Percentiles rank a stretch among this genome's conserved stretches.
phyloP scores from a whole-genome alignment of 2,329 filamentous ascomycete species.

The Xylariaceae sp. region DNA sequence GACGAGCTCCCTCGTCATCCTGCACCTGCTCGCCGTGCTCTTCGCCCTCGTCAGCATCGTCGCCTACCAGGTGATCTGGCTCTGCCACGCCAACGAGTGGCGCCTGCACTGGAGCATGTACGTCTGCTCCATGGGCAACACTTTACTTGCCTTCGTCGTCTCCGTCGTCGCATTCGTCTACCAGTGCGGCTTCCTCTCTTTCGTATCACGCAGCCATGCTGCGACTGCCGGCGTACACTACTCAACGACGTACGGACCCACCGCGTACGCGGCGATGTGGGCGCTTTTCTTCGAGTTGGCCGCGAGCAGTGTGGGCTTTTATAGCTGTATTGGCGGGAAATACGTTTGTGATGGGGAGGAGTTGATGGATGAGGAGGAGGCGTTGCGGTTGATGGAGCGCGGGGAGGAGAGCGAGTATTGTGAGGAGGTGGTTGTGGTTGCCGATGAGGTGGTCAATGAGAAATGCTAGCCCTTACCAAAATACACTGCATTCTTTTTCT shows the following conservation, averaged over 20 bases:
- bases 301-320: slow-evolving; percentile 14
- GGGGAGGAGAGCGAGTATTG: neutral
- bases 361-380: neutral
- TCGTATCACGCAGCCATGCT: neutral
- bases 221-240: neutral
- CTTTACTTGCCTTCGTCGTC: slow-evolving; percentile 6
- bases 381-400: neutral
- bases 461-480: too few relatives aligned
- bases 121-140: slow-evolving; percentile 1
- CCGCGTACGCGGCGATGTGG: neutral
- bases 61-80: slow-evolving; percentile 8
- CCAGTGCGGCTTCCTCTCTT: slow-evolving; percentile 2
- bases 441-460: too few relatives aligned
- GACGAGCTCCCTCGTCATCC: slow-evolving; percentile 3
- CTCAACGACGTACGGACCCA: slow-evolving; percentile 4
- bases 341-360: slow-evolving; percentile 10
- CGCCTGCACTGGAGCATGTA: neutral
- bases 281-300: slow-evolving; percentile 5
- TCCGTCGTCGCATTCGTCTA: slow-evolving; percentile 11
- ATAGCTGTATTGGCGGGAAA: slow-evolving; percentile 17
- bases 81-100: neutral
- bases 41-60: slow-evolving; percentile 8
- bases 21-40: slow-evolving; percentile 5
- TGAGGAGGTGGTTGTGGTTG: too few relatives aligned
- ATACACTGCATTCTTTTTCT: too few relatives aligned